Conservation (phyloP, 2,329 filamentous ascomycete genomes). For the Colletotrichum liriopes region DNA sequence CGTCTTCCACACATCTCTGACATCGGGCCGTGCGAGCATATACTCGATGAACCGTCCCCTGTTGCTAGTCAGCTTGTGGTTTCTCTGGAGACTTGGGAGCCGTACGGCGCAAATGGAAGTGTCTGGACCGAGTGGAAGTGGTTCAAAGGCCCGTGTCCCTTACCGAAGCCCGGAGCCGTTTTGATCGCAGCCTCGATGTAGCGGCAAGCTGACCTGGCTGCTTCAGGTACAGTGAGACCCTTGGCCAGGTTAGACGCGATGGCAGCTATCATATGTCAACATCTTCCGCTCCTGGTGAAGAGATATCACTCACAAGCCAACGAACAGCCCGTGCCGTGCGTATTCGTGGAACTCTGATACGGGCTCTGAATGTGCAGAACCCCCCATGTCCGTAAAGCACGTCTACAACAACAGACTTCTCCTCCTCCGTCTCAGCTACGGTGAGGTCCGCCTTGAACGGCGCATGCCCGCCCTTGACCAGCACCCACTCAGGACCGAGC, state of each 20-base stretch:
- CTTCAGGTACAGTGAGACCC: slow-evolving; percentile 68
- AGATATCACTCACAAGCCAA: slow-evolving; percentile 78
- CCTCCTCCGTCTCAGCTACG: slow-evolving; percentile 70
- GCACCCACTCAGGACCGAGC: slow-evolving; percentile 83
- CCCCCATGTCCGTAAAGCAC: slow-evolving; percentile 77
- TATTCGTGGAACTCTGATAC: slow-evolving; percentile 83
- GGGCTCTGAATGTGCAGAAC: slow-evolving; percentile 75
- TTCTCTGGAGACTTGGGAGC: neutral
- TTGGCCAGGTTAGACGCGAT: slow-evolving; percentile 81
- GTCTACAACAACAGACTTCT: slow-evolving; percentile 81
- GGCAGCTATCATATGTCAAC: slow-evolving; percentile 68
- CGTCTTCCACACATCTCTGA: slow-evolving; percentile 80
- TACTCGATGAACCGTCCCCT: slow-evolving; percentile 89
- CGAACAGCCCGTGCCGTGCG: slow-evolving; percentile 95
- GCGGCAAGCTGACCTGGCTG: slow-evolving; percentile 77
- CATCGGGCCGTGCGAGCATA: slow-evolving; percentile 80
- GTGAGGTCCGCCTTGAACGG: slow-evolving; percentile 78
- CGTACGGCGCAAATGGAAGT: slow-evolving; percentile 78
- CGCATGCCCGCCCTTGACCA: slow-evolving; percentile 93
- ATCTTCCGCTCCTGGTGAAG: no score
- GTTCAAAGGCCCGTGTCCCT: slow-evolving; percentile 81
- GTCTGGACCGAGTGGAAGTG: slow-evolving; percentile 82
- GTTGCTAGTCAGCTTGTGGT: slow-evolving; percentile 32
- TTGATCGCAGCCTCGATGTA: slow-evolving; percentile 82
- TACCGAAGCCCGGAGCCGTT: slow-evolving; percentile 74